phyloP scores from a whole-genome alignment of 768 basidiomycete species.

The Cytidiella melzeri region DNA sequence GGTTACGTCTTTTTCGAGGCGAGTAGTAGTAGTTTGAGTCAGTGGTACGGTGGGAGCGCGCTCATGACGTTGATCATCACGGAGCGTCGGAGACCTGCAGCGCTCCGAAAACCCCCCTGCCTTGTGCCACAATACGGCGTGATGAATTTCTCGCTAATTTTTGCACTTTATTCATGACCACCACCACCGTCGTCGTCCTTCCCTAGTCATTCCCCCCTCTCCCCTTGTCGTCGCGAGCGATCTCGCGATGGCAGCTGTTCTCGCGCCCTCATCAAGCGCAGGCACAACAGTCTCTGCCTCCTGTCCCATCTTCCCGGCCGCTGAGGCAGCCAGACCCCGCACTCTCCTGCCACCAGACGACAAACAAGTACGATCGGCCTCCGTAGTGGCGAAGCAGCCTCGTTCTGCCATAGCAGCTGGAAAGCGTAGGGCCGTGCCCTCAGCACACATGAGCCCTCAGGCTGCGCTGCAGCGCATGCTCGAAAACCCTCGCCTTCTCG shows the following conservation, averaged over 20 bases:
- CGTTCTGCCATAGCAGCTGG: slow-evolving; percentile 1
- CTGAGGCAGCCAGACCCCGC: slow-evolving; percentile 14
- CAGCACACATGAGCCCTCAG: slow-evolving; percentile 8
- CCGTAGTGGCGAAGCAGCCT: slow-evolving; percentile 1
- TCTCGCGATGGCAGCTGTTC: slow-evolving; percentile 4
- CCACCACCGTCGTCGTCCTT: background rate
- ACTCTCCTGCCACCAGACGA: slow-evolving; percentile 15
- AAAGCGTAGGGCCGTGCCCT: slow-evolving; percentile 7
- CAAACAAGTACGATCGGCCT: slow-evolving; percentile 4
- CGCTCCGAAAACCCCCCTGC: slow-evolving; percentile 6
- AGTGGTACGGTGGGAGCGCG: no score
- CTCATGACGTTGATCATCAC: no score
- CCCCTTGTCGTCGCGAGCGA: background rate
- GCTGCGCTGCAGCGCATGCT: slow-evolving; percentile 23
- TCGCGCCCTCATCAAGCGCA: background rate
- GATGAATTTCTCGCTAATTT: background rate
- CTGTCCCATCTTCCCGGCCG: slow-evolving; percentile 7
- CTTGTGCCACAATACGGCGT: slow-evolving; percentile 5
- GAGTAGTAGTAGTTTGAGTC: no score
- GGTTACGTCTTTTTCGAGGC: no score
- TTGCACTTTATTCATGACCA: slow-evolving; percentile 6
- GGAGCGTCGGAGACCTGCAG: no score
- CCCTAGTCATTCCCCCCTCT: background rate
- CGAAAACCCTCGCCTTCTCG: slow-evolving; percentile 30
- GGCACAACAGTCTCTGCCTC: slow-evolving; percentile 1